phyloP scores from a whole-genome alignment of 2,329 filamentous ascomycete species.

The Nothophoma quercina region DNA sequence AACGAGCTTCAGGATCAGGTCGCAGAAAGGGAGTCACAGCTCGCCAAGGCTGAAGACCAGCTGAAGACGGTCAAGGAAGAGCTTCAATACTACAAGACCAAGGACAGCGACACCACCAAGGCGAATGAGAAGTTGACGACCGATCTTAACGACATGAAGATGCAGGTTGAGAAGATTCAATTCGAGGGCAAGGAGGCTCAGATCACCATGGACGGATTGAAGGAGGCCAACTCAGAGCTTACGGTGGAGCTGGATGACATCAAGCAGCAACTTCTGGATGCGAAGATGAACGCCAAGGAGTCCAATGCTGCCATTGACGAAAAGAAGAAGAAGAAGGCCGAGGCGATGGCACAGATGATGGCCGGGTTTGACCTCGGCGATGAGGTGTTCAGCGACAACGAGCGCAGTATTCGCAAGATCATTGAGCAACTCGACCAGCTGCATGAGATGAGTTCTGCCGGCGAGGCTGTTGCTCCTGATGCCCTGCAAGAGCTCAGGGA shows the following conservation, averaged over 20 bases:
- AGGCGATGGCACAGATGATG: constrained; percentile 99
- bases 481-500: constrained; percentile 79
- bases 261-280: constrained; percentile 94
- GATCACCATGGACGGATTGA: constrained; percentile 97
- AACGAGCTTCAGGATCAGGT: constrained; percentile 98
- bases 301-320: constrained; percentile 88
- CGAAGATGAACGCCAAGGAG: constrained; percentile 96
- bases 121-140: constrained; percentile 87
- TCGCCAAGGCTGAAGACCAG: constrained; percentile 79
- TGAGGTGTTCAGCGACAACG: constrained; percentile 93
- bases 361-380: constrained; percentile 94
- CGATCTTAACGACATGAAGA: constrained; percentile 91
- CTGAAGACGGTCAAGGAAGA: constrained; percentile 87
- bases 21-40: constrained; percentile 86
- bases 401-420: constrained; percentile 81
- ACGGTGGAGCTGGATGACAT: constrained; percentile 92
- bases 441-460: constrained; percentile 76
- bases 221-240: constrained; percentile 93
- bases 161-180: constrained; percentile 93
- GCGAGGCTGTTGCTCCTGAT: constrained; percentile 81
- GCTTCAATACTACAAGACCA: constrained; percentile 82
- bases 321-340: constrained; percentile 98
- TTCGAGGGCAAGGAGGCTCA: constrained; percentile 97
- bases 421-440: constrained; percentile 84
- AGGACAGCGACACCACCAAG: constrained; percentile 80